These are phyloP conservation scores for Globisporangium iwayamae DNA, from an alignment of 352 stramenopile genomes.

Conservation along the genomic window DNA sequence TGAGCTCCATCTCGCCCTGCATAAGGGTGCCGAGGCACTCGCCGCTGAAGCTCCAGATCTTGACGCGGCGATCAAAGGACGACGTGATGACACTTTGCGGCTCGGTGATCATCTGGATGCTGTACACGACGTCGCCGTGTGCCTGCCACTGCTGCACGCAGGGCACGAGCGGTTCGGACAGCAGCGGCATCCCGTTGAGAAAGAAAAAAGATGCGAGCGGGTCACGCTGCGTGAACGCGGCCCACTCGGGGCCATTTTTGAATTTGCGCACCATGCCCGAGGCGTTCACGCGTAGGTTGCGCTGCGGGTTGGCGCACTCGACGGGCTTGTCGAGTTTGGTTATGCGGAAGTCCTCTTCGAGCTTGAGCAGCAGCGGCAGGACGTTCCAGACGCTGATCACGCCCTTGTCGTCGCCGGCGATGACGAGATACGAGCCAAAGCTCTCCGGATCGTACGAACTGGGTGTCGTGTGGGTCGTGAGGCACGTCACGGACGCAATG, in stretches of 20 bases:
- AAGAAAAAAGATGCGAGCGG: conserved; percentile 61
- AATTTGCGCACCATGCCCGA: conserved; percentile 66
- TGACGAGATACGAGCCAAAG: conserved; percentile 46
- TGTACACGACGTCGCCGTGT: conserved; percentile 76
- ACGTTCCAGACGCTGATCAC: conserved; percentile 74
- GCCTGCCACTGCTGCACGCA: conserved; percentile 62
- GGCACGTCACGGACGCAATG: conserved; percentile 42
- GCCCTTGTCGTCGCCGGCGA: conserved; percentile 79
- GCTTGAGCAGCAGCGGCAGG: conserved; percentile 43
- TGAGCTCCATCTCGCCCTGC: conserved; percentile 58
- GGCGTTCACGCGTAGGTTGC: conserved; percentile 72
- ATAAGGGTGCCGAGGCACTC: conserved; percentile 72
- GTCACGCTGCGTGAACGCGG: conserved; percentile 47
- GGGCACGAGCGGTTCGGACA: conserved; percentile 25
- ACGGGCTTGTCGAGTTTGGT: conserved; percentile 40
- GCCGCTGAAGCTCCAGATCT: conserved; percentile 63
- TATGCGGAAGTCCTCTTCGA: conserved; percentile 50
- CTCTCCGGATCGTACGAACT: conserved; percentile 18
- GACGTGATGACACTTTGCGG: conserved; percentile 67
- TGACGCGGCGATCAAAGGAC: conserved; percentile 75
- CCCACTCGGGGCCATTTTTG: conserved; percentile 59
- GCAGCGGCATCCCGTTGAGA: conserved; percentile 41
- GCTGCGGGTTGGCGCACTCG: conserved; percentile 68
- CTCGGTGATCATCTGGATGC: conserved; percentile 66
- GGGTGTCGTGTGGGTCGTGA: conserved; percentile 29